Conservation (phyloP, 108 stramenopile genomes). For the Chaetoceros muelleri region DNA sequence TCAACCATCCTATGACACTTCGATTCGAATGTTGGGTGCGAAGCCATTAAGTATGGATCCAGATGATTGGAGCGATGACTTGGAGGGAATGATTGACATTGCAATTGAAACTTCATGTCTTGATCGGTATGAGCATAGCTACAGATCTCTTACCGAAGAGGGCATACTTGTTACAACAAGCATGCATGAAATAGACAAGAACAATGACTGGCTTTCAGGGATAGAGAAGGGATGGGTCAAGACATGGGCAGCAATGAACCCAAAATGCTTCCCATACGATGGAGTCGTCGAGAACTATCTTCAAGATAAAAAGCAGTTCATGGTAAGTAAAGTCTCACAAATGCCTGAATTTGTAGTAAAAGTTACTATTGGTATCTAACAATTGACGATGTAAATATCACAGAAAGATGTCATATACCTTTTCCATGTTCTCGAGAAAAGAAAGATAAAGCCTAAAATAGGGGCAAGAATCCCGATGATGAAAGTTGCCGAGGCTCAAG, state of each 20-base stretch:
- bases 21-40: conserved; percentile 17
- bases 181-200: conserved; percentile 7
- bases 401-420: conserved; percentile 28
- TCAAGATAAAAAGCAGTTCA: conserved; percentile 1
- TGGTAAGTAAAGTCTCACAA: conserved; percentile 13
- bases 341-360: conserved; percentile 3
- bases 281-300: neutral
- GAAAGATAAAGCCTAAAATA: conserved; percentile 20
- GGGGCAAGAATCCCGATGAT: conserved; percentile 29
- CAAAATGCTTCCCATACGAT: neutral
- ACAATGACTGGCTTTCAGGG: conserved; percentile 9
- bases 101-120: conserved; percentile 3
- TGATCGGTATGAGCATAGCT: conserved; percentile 15
- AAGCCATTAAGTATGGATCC: conserved; percentile 23
- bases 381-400: conserved; percentile 26
- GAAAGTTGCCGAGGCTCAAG: conserved; percentile 38
- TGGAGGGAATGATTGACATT: conserved; percentile 27
- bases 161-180: conserved; percentile 13
- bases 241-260: conserved; percentile 5
- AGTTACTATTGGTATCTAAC: conserved; percentile 27
- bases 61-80: conserved; percentile 11
- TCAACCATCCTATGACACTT: conserved; percentile 26
- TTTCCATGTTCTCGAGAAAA: conserved; percentile 12
- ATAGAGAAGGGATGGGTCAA: conserved; percentile 11
- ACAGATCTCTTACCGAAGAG: conserved; percentile 11